A percentile compares a stretch with the other conserved stretches of the same genome.
Evolutionary conservation across 2,329 filamentous ascomycete genomes (phyloP).

Genomic region (Colletotrichum eleusines): DNA sequence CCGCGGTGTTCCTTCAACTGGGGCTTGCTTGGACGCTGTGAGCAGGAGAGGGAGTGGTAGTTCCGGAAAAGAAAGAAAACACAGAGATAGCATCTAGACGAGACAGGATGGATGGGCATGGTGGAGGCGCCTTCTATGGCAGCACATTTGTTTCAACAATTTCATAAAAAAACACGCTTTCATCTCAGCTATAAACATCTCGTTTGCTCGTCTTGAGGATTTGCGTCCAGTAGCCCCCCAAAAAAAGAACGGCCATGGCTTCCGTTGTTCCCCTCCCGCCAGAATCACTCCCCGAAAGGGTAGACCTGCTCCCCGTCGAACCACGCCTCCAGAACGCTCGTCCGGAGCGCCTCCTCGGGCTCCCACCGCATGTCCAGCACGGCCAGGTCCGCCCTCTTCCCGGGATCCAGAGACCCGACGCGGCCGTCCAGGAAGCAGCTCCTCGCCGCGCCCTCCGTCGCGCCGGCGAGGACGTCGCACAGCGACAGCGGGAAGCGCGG

Average conservation of each 20-base stretch:
- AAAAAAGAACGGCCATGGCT: not conserved
- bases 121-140: not conserved
- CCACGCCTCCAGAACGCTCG: slow-evolving; percentile 65
- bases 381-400: slow-evolving; percentile 70
- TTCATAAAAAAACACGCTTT: not conserved
- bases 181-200: not conserved
- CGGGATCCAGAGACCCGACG: slow-evolving; percentile 64
- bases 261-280: not conserved
- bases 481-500: slow-evolving; percentile 66
- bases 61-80: not conserved
- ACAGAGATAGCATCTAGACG: not conserved
- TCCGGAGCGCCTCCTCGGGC: slow-evolving; percentile 59
- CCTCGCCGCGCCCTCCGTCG: slow-evolving; percentile 67
- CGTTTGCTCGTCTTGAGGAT: not conserved
- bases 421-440: slow-evolving; percentile 67
- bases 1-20: not conserved
- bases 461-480: slow-evolving; percentile 65
- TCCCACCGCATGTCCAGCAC: slow-evolving; percentile 63
- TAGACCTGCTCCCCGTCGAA: slow-evolving; percentile 61
- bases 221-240: not conserved
- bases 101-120: too few species aligned
- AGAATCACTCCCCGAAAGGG: not conserved
- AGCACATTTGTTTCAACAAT: too few species aligned
- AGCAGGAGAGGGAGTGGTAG: too few species aligned
- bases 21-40: not conserved